Evolutionary conservation across 2,329 filamentous ascomycete genomes (phyloP).

Genomic region (Fusarium subtropicale): DNA sequence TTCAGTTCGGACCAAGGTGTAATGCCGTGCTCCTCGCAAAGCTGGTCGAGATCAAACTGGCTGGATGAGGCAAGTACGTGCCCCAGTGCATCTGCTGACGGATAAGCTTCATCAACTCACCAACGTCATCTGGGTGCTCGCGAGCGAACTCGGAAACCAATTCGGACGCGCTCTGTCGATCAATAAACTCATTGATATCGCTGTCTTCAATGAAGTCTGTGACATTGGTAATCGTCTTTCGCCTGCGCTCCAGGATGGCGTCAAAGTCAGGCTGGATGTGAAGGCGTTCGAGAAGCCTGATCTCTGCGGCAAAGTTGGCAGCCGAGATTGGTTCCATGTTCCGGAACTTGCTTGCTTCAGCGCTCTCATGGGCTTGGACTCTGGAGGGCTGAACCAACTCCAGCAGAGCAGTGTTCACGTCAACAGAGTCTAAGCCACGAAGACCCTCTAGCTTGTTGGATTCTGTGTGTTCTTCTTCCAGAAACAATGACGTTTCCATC

Average conservation of each 20-base stretch:
- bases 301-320: not conserved
- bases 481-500: too few species aligned
- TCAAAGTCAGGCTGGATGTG: not conserved
- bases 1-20: not conserved
- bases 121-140: not conserved
- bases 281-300: accelerated
- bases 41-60: not conserved
- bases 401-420: not conserved
- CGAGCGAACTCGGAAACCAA: not conserved
- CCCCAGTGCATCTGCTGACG: not conserved
- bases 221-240: not conserved
- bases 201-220: not conserved
- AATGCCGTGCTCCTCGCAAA: not conserved
- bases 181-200: not conserved
- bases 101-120: not conserved
- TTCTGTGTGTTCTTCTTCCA: not conserved
- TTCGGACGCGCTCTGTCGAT: not conserved
- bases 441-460: not conserved
- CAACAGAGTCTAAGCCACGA: not conserved
- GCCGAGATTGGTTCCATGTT: not conserved
- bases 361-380: too few species aligned
- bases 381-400: not conserved
- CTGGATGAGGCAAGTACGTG: not conserved
- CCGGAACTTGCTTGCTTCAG: too few species aligned
- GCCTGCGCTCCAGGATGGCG: not conserved